Evolutionary conservation across 257 asterid species (phyloP).

Genomic region (Verbena officinalis): DNA sequence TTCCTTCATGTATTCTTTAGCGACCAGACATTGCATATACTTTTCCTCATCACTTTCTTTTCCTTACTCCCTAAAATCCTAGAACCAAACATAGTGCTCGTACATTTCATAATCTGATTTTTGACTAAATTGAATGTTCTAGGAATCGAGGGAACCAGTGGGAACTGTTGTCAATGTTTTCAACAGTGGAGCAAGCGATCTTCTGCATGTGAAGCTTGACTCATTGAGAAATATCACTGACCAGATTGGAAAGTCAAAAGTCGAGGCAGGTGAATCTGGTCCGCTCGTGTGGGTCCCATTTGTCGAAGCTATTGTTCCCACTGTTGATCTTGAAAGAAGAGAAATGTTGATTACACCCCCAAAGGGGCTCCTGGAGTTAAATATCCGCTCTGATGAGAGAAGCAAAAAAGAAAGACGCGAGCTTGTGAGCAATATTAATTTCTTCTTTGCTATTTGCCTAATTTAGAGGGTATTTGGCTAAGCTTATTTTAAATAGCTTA

Average conservation of each 20-base stretch:
- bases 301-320: slow-evolving; percentile 90
- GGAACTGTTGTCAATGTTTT: slow-evolving; percentile 82
- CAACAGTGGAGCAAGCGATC: slow-evolving; percentile 91
- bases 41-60: too few relatives aligned
- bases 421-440: slow-evolving; percentile 67
- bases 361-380: slow-evolving; percentile 87
- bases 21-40: too few relatives aligned
- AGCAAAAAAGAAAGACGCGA: slow-evolving; percentile 98
- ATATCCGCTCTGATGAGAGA: slow-evolving; percentile 73
- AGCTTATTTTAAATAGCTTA: too few relatives aligned
- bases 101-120: too few relatives aligned
- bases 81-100: too few relatives aligned
- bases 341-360: slow-evolving; percentile 98
- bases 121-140: slow-evolving; percentile 14
- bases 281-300: slow-evolving; percentile 90
- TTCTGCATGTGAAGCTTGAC: slow-evolving; percentile 72
- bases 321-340: slow-evolving; percentile 66
- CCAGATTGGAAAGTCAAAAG: slow-evolving; percentile 36
- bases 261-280: slow-evolving; percentile 52
- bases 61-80: too few relatives aligned
- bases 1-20: too few relatives aligned
- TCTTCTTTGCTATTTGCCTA: slow-evolving; percentile 21
- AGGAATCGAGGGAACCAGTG: slow-evolving; percentile 78
- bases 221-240: slow-evolving; percentile 38
- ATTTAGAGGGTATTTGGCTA: too few relatives aligned